Base-by-base conservation (phyloP, 2,329 filamentous ascomycete genomes). In the Meredithiella fracta region DNA sequence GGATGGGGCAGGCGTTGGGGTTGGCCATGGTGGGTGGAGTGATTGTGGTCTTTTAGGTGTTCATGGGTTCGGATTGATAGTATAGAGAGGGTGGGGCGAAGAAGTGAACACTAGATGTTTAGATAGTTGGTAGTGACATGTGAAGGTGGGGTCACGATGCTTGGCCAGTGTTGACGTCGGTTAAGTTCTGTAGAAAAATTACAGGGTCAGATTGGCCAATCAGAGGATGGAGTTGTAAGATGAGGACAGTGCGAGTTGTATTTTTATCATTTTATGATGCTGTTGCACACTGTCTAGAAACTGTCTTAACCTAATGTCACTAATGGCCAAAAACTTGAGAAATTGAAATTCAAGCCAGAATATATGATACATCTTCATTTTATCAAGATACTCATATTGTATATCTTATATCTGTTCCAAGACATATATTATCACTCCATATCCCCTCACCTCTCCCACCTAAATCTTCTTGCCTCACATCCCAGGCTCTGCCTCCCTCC, bases 1-100 rank as follows among this genome's bases (percentile, higher is more conserved):
- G 29, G 25, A 55, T 42, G 25, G 53, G 53, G 42, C 57, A 58
- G 26, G 25, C 38, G 20, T 47, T 40, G 7, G 57, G 25, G 8
- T 31, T 25, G 56, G 60, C 55, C 54, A 50, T 38, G 59, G 59
- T 23, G 47, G 11, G 20, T 50, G 23, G n/a, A n/a, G 42, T 52
- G 47, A 15, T 49, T 34, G 38, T 58, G 34, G 20, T 29, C 22
- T 53, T 51, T 53, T 6, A 47, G 54, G 56, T 54, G 22, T 3
- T 23, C 7, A 20, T 22, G 11, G 22, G 8, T 47, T 17, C 53
- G 56, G 42, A 59, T 53, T 56, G 58, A 58, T 53, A 59, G 15
- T 47, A 51, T 29, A 51, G 8, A 29, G 29, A 26, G 14, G 20
- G 23, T n/a, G n/a, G n/a, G n/a, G n/a, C n/a, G n/a, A n/a, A n/a